These are phyloP conservation scores for Cotoneaster glaucophyllus DNA, from an alignment of 306 rosid genomes.

Conservation along the genomic window DNA sequence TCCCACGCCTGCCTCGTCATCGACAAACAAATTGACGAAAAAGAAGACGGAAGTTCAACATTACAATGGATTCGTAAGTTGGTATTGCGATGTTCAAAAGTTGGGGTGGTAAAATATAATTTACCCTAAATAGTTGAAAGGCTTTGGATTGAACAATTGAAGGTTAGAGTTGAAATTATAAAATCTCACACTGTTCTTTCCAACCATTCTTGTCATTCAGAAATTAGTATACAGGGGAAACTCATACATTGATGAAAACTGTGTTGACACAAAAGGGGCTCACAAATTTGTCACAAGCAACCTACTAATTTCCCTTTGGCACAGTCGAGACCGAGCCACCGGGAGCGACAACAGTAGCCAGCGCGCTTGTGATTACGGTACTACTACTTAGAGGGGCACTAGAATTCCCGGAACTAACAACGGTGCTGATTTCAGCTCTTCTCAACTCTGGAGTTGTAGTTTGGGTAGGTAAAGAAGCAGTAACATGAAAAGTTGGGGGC, in stretches of 20 bases:
- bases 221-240: background rate
- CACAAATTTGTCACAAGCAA: slow-evolving; percentile 14
- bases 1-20: rapidly evolving
- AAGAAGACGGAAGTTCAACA: rapidly evolving
- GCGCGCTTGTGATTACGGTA: slow-evolving; percentile 17
- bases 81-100: too few relatives aligned
- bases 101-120: too few relatives aligned
- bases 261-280: background rate
- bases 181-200: background rate
- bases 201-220: background rate
- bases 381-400: slow-evolving; percentile 15
- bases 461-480: slow-evolving; percentile 24
- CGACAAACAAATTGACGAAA: too few relatives aligned
- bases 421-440: slow-evolving; percentile 34
- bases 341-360: background rate
- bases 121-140: background rate
- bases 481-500: slow-evolving; percentile 27
- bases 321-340: slow-evolving; percentile 16
- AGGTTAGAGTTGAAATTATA: background rate
- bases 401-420: slow-evolving; percentile 34
- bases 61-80: too few relatives aligned
- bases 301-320: slow-evolving; percentile 23
- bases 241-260: background rate
- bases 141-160: background rate
- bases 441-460: slow-evolving; percentile 31